Evolutionary conservation across 2,329 filamentous ascomycete genomes (phyloP), one percentile per base, ranked within the genome.

Genomic region (Fusarium cyanostomum): DNA sequence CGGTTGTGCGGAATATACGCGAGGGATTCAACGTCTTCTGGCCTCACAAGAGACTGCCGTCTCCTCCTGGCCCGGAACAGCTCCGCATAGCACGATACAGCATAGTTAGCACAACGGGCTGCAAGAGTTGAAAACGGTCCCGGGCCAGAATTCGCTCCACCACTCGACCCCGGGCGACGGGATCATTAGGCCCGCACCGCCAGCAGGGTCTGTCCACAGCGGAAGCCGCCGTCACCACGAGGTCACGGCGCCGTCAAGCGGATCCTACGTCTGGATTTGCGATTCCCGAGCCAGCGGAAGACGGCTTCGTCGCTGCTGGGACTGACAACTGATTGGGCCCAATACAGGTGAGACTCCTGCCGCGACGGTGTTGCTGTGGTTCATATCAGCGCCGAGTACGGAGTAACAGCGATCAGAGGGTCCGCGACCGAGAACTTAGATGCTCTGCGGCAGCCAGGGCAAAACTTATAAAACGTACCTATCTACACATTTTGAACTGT

Each of bases 181-280:
- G 51, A 71, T 67, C 46, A 54, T 59, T 52, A 59, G 68, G 52
- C 56, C 62, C 64, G 62, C 58, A 62, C 41, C 53, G 53, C 60
- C 55, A 67, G 45, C 48, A 69, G 61, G 56, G 58, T 45, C 61
- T 71, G 39, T 39, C 35, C 51, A 61, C 43, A 60, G 52, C 63
- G 63, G 65, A 64, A 68, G 61, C 60, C 59, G 48, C 63, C 59
- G 59, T 60, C 60, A 56, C 45, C 42, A 63, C 50, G 39, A 62
- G 54, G 38, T 33, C 56, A 55, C 56, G 64, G 64, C 65, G 57
- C 67, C 68, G 66, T 59, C 52, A 42, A 68, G 62, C 64, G 68
- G 65, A 60, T 52, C 57, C 66, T 38, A 54, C 56, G 35, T 54
- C 58, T 68, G 56, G 56, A 52, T 48, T 56, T 42, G 37, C 43